Conservation (phyloP, 1,284 basidiomycete species). For the Austroboletus novae-zelandiae region DNA sequence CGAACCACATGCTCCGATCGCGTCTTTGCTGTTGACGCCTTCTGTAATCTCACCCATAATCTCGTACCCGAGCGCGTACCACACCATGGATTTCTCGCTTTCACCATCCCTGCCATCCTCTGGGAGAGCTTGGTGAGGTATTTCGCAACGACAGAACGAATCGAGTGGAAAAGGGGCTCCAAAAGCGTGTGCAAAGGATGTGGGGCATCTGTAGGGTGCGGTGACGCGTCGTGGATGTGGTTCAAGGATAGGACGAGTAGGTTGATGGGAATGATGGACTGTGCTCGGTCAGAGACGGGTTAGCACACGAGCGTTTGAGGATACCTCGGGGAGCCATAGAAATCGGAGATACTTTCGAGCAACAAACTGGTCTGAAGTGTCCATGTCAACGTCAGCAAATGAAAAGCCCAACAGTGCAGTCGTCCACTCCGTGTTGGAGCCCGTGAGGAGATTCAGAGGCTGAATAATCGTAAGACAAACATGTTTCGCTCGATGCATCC, state of each 20-base stretch:
- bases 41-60: too few species aligned
- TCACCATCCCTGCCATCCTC: slow-evolving; percentile 58
- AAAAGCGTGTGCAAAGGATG: slow-evolving; percentile 59
- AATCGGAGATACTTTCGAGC: too few species aligned
- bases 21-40: too few species aligned
- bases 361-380: too few species aligned
- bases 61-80: slow-evolving; percentile 63
- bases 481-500: too few species aligned
- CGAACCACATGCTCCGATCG: too few species aligned
- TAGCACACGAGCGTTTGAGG: too few species aligned
- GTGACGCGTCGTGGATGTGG: slow-evolving; percentile 39
- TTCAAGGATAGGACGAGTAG: slow-evolving; percentile 36
- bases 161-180: slow-evolving; percentile 59
- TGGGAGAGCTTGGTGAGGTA: slow-evolving; percentile 57
- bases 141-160: slow-evolving; percentile 51
- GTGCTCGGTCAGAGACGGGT: slow-evolving; percentile 3
- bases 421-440: too few species aligned
- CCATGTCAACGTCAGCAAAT: too few species aligned
- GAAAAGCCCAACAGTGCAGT: too few species aligned
- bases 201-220: slow-evolving; percentile 14
- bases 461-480: too few species aligned
- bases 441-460: too few species aligned
- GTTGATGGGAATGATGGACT: slow-evolving; percentile 59
- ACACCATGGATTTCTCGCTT: slow-evolving; percentile 70
- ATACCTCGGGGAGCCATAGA: slow-evolving; percentile 49